Percentiles rank a stretch among this genome's conserved stretches.
phyloP scores from a whole-genome alignment of 1,284 basidiomycete genomes.

The Sanghuangporus sanghuang region DNA sequence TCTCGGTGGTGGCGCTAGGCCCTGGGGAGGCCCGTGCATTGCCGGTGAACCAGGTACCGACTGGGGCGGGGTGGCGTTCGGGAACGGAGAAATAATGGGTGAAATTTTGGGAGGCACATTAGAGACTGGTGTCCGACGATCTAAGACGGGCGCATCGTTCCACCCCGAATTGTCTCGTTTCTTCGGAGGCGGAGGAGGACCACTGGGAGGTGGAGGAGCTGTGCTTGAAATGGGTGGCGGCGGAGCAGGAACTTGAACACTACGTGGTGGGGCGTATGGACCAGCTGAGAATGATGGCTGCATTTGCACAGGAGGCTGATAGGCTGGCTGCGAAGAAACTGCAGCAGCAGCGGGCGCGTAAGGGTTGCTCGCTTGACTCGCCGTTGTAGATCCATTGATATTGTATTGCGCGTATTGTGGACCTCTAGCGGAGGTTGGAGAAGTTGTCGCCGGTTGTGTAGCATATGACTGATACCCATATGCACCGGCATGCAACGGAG shows the following conservation, averaged over 20 bases:
- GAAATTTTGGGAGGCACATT: conserved; percentile 48
- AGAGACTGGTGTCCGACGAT: conserved; percentile 50
- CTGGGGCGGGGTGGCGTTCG: conserved; percentile 50
- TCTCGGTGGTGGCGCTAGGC: conserved; percentile 29
- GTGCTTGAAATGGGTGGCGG: conserved; percentile 24
- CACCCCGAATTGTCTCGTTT: conserved; percentile 75
- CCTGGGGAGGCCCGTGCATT: conserved; percentile 25
- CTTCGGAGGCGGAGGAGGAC: conserved; percentile 41
- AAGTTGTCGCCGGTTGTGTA: conserved; percentile 1
- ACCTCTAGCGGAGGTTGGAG: background rate
- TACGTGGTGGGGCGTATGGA: conserved; percentile 21
- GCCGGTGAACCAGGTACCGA: conserved; percentile 32
- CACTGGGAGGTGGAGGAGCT: conserved; percentile 17
- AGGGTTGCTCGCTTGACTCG: conserved; percentile 12
- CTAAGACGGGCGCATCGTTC: conserved; percentile 80
- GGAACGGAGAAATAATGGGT: conserved; percentile 88
- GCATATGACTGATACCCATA: conserved; percentile 16
- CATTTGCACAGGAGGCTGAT: conserved; percentile 24
- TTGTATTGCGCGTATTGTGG: conserved; percentile 13
- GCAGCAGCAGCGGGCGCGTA: conserved; percentile 18
- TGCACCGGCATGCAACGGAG: background rate
- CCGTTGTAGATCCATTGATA: conserved; percentile 9
- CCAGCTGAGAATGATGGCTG: conserved; percentile 17
- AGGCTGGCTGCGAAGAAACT: conserved; percentile 19
- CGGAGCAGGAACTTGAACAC: conserved; percentile 24